phyloP scores from a whole-genome alignment of 2,329 filamentous ascomycete genomes.

The Lachnellula suecica region DNA sequence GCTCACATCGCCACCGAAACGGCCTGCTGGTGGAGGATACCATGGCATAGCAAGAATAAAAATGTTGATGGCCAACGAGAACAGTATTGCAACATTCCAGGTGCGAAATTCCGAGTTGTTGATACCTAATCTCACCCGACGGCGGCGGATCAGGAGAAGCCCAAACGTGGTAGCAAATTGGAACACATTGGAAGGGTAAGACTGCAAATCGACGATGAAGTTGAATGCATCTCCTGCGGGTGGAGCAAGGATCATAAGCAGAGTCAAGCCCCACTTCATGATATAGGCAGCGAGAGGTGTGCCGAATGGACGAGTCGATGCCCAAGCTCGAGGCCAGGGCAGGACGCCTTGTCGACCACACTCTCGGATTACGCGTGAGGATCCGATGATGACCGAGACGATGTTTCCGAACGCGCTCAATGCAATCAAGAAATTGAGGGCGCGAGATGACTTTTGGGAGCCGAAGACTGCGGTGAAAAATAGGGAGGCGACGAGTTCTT shows the following conservation, averaged over 20 bases:
- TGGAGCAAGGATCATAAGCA: conserved; percentile 59
- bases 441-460: conserved; percentile 44
- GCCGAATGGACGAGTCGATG: conserved; percentile 60
- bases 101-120: conserved; percentile 52
- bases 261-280: conserved; percentile 55
- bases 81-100: conserved; percentile 57
- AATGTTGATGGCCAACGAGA: conserved; percentile 58
- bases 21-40: conserved; percentile 64
- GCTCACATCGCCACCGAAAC: conserved; percentile 61
- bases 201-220: conserved; percentile 58
- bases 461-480: conserved; percentile 58
- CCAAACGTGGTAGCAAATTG: conserved; percentile 55
- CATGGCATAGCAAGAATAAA: conserved; percentile 70
- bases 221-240: conserved; percentile 65
- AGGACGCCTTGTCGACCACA: conserved; percentile 58
- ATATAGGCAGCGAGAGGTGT: conserved; percentile 60
- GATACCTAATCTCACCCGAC: conserved; percentile 50
- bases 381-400: conserved; percentile 52
- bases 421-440: conserved; percentile 56
- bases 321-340: conserved; percentile 61
- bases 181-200: conserved; percentile 61
- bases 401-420: conserved; percentile 60
- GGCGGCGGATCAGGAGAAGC: conserved; percentile 55
- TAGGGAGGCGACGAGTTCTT: conserved; percentile 39
- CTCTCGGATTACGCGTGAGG: conserved; percentile 57